Evolutionary conservation across 176 grass and related monocot species (phyloP), one percentile per base, ranked within the genome.

Genomic region (Cenchrus fungigraminus): DNA sequence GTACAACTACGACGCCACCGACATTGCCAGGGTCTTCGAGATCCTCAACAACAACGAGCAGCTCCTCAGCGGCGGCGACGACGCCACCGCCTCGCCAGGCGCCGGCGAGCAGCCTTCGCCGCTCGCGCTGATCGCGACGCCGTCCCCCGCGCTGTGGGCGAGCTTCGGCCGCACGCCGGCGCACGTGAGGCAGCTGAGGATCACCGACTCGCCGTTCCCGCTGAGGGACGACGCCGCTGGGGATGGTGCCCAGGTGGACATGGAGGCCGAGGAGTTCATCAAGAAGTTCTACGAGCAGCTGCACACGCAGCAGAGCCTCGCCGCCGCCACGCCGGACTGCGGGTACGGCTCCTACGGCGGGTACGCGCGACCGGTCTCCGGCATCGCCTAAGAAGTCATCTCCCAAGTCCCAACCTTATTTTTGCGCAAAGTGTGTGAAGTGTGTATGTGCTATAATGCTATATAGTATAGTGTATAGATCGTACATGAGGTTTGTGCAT

Each of bases 171-270:
- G 91, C 83, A 98, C 91, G 68, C 90, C 97, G 4, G 86, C 82
- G 65, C 60, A 73, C 76, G 86, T 82, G 42, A 86, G 66, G 70
- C 88, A 98, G 80, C 91, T 96, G 20, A 82, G 93, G 82, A 91
- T 99, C 77, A 99, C 97, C 10, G 93, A 96, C 86, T 99, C 97
- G 44, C 97, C 97, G 51, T 96, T 92, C 85, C 87, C 84, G 6
- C 0, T 91, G 2, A 61, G 51, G 32, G 80, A 94, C 52, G 92
- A 92, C 80, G 89, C 56, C 12, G 81, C 12, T n/a, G 82, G 59
- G 9, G 88, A 43, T 9, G 70, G 7, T 4, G 79, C 40, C 8
- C 51, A 76, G 51, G 78, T 91, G 53, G 91, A 94, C 81, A 69
- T 4, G 29, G 87, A 92, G 66, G 93, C 93, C 7, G 95, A 95